Conservation (phyloP, 2,329 filamentous ascomycete species). For the Myriangium duriaei region DNA sequence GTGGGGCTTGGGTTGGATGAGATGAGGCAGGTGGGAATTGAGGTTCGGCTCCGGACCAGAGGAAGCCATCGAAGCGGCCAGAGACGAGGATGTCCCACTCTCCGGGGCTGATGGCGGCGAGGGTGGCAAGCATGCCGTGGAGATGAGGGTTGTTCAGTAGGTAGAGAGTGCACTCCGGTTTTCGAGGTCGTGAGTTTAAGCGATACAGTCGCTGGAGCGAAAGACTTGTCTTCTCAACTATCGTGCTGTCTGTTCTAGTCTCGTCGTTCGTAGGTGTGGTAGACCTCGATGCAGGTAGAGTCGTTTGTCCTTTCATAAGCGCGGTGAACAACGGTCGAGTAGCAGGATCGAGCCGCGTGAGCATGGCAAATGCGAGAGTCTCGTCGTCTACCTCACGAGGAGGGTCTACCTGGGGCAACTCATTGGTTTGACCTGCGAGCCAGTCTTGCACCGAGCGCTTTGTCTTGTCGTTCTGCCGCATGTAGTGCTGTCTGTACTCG, state of each 20-base stretch:
- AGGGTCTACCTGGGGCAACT: slow-evolving; percentile 52
- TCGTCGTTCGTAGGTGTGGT: slow-evolving; percentile 51
- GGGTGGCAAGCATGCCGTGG: slow-evolving; percentile 75
- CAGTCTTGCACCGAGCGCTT: slow-evolving; percentile 83
- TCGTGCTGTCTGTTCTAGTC: slow-evolving; percentile 25
- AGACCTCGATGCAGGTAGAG: slow-evolving; percentile 43
- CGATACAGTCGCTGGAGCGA: slow-evolving; percentile 80
- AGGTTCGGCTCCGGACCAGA: slow-evolving; percentile 54
- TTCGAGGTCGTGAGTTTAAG: slow-evolving; percentile 57
- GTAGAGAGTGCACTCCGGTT: slow-evolving; percentile 76
- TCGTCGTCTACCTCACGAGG: slow-evolving; percentile 89
- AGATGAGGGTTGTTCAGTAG: slow-evolving; percentile 70
- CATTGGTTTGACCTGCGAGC: slow-evolving; percentile 55
- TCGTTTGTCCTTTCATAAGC: slow-evolving; percentile 50
- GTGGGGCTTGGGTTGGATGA: slow-evolving; percentile 23
- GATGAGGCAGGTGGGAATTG: slow-evolving; percentile 8
- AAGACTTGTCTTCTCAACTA: slow-evolving; percentile 60
- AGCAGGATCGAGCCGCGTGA: slow-evolving; percentile 68
- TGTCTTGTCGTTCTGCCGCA: slow-evolving; percentile 84
- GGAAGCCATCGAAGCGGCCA: slow-evolving; percentile 86
- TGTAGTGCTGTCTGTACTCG: slow-evolving; percentile 83
- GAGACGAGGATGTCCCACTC: slow-evolving; percentile 96
- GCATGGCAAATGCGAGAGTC: slow-evolving; percentile 82
- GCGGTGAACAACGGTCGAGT: slow-evolving; percentile 74
- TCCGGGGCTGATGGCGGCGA: slow-evolving; percentile 76